These are phyloP conservation scores for Euclidium syriacum DNA, from an alignment of 345 rosid genomes.

Conservation along the genomic window DNA sequence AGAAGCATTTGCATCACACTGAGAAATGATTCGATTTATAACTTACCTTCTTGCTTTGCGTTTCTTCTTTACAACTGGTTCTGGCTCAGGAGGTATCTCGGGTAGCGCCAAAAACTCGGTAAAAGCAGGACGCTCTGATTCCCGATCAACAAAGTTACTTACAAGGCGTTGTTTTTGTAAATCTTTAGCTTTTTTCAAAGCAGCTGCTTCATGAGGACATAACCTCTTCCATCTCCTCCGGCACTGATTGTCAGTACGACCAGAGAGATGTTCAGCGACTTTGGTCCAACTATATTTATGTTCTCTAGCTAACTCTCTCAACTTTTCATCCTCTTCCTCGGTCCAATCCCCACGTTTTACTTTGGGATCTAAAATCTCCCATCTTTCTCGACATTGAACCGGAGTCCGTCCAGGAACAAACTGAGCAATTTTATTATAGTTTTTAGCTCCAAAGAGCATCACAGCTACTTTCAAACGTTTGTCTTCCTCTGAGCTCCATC, in stretches of 20 bases:
- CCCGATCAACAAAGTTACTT: constrained; percentile 86
- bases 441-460: constrained; percentile 70
- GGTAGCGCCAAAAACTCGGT: constrained; percentile 48
- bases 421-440: constrained; percentile 73
- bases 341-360: constrained; percentile 61
- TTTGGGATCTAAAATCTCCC: constrained; percentile 79
- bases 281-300: constrained; percentile 71
- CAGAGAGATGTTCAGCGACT: constrained; percentile 52
- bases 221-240: constrained; percentile 80
- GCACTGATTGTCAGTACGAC: constrained; percentile 87
- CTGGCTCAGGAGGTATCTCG: constrained; percentile 27
- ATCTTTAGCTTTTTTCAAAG: constrained; percentile 54
- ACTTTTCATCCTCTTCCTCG: constrained; percentile 63
- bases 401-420: constrained; percentile 84
- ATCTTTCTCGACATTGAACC: constrained; percentile 85
- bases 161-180: constrained; percentile 44
- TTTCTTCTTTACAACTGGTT: constrained; percentile 31
- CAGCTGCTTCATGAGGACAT: constrained; percentile 60
- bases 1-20: neutral
- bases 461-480: constrained; percentile 74
- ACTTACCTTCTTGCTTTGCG: constrained; percentile 58
- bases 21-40: constrained; percentile 1
- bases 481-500: constrained; percentile 62
- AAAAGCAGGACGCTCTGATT: constrained; percentile 72
- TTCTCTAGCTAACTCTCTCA: constrained; percentile 57